Conservation (phyloP, 345 rosid genomes). For the Lumnitzera racemosa region DNA sequence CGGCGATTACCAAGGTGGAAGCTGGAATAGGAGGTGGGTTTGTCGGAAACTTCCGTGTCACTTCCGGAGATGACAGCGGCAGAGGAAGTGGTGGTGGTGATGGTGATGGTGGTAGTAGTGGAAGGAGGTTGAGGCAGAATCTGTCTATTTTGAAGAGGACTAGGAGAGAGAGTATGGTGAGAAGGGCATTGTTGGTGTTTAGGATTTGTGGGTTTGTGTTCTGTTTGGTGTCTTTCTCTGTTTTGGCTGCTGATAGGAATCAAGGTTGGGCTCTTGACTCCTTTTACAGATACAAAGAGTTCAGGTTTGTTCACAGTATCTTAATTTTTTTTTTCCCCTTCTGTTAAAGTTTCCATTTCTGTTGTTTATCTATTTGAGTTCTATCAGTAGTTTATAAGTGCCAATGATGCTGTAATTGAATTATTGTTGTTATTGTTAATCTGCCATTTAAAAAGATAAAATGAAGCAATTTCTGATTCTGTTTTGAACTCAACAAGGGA, state of each 20-base stretch:
- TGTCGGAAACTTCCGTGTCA: too few relatives aligned
- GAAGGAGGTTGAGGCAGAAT: slow-evolving; percentile 28
- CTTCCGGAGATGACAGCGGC: background rate
- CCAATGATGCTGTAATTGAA: background rate
- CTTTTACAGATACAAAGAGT: slow-evolving; percentile 70
- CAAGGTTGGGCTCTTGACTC: slow-evolving; percentile 93
- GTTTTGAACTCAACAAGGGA: too few relatives aligned
- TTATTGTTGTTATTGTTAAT: too few relatives aligned
- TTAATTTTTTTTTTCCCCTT: too few relatives aligned
- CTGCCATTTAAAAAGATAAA: too few relatives aligned
- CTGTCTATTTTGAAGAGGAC: slow-evolving; percentile 39
- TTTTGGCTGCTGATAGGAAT: slow-evolving; percentile 74
- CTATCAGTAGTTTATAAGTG: background rate
- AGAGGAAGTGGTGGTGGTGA: background rate
- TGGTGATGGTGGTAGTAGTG: slow-evolving; percentile 18
- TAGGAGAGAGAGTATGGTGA: slow-evolving; percentile 34
- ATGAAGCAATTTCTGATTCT: too few relatives aligned
- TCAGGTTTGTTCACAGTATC: slow-evolving; percentile 38
- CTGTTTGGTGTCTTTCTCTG: slow-evolving; percentile 63
- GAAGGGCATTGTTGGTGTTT: slow-evolving; percentile 41
- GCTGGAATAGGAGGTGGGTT: too few relatives aligned
- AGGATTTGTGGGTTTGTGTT: slow-evolving; percentile 56
- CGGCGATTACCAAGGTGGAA: background rate
- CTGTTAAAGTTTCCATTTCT: background rate
- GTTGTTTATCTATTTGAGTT: background rate